A percentile compares a stretch with the other conserved stretches of the same genome.
Conservation (phyloP, 2,329 filamentous ascomycete genomes). For the Fusarium austroafricanum region DNA sequence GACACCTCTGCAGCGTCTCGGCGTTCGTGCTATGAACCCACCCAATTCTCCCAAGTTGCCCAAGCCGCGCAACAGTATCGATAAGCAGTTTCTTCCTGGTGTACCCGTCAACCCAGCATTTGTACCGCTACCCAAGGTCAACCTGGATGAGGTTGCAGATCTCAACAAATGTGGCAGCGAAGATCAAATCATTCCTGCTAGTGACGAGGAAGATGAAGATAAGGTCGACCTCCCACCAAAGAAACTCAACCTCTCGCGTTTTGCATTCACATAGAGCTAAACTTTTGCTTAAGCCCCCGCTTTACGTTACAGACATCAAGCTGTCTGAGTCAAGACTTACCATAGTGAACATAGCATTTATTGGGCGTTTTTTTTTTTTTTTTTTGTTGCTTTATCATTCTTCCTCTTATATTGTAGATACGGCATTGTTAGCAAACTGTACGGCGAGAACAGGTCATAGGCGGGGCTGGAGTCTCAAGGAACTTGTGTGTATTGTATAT, state of each 20-base stretch:
- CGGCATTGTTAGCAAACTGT: conserved; percentile 19
- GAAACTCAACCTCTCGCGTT: conserved; percentile 62
- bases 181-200: conserved; percentile 66
- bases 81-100: conserved; percentile 47
- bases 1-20: conserved; percentile 67
- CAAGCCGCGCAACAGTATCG: conserved; percentile 44
- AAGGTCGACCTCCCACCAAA: conserved; percentile 48
- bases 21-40: conserved; percentile 55
- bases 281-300: background rate
- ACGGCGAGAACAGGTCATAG: conserved; percentile 15
- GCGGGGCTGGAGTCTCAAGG: conserved; percentile 19
- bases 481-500: conserved; percentile 18
- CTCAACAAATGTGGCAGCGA: conserved; percentile 66
- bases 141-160: conserved; percentile 64
- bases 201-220: conserved; percentile 60
- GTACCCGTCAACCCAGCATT: conserved; percentile 65
- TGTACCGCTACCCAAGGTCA: conserved; percentile 66
- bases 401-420: conserved; percentile 12
- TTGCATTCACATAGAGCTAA: conserved; percentile 53
- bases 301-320: background rate
- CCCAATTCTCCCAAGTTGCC: conserved; percentile 47
- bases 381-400: conserved; percentile 3
- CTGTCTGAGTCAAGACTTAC: conserved; percentile 1
- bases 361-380: conserved; percentile 22
- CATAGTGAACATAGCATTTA: conserved; percentile 29